Evolutionary conservation across 1,284 basidiomycete genomes (phyloP).

Genomic region (Ustilago curta): DNA sequence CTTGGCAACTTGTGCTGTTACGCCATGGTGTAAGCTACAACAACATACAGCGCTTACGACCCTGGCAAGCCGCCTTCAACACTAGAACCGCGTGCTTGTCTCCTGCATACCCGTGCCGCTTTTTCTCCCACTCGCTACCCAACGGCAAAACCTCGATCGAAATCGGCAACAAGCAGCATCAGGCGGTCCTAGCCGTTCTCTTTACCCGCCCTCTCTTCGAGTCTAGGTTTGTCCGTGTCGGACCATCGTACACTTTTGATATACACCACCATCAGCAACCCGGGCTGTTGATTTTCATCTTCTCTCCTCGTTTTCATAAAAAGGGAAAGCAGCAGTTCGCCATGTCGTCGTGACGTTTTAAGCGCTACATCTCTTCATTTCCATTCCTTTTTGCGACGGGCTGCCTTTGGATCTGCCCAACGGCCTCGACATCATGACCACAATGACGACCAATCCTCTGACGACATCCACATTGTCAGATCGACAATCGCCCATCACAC

Average conservation of each 20-base stretch:
- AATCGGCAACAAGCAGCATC: conserved; percentile 8
- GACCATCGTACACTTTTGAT: neutral
- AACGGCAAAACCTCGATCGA: neutral
- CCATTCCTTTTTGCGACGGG: neutral
- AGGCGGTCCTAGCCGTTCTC: no score
- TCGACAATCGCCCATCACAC: neutral
- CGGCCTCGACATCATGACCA: conserved; percentile 1
- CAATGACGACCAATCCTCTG: conserved; percentile 1
- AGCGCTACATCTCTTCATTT: neutral
- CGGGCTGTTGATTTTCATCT: no score
- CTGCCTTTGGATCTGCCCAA: neutral
- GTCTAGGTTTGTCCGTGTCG: neutral
- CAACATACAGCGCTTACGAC: no score
- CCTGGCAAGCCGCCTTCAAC: no score
- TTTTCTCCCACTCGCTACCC: neutral
- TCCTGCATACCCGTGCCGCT: conserved; percentile 1
- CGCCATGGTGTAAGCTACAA: no score
- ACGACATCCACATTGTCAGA: conserved; percentile 6
- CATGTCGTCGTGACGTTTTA: conserved; percentile 5
- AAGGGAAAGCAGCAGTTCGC: neutral
- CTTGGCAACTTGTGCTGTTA: no score
- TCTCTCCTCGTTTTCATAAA: no score
- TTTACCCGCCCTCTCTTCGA: no score
- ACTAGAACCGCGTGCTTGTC: neutral
- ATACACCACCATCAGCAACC: conserved; percentile 12